These are phyloP conservation scores for Aspergillus chevalieri DNA, from an alignment of 2,329 filamentous ascomycete species.

Conservation along the genomic window DNA sequence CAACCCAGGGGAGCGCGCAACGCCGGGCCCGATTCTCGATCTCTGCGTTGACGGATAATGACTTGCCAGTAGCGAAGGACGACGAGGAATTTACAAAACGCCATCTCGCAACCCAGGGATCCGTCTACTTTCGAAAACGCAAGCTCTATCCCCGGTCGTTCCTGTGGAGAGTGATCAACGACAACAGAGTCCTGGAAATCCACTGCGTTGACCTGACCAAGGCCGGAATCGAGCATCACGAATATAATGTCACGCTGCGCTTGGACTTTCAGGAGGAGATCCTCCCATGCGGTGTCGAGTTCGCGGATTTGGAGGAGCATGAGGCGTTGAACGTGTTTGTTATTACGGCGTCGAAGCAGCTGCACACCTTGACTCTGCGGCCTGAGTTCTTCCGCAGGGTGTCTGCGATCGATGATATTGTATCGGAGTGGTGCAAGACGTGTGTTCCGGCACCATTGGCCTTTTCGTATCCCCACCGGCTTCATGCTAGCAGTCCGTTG, in stretches of 20 bases:
- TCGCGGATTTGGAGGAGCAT: slow-evolving; percentile 72
- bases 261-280: slow-evolving; percentile 71
- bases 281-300: slow-evolving; percentile 68
- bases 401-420: slow-evolving; percentile 62
- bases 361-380: slow-evolving; percentile 78
- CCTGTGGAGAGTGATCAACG: slow-evolving; percentile 82
- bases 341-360: slow-evolving; percentile 68
- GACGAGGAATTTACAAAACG: slow-evolving; percentile 61
- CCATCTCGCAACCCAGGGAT: slow-evolving; percentile 70
- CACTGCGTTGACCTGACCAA: slow-evolving; percentile 75
- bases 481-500: slow-evolving; percentile 66
- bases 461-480: slow-evolving; percentile 72
- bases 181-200: slow-evolving; percentile 72
- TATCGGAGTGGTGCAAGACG: slow-evolving; percentile 71
- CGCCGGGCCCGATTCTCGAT: slow-evolving; percentile 40
- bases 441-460: slow-evolving; percentile 66
- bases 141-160: slow-evolving; percentile 75
- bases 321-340: slow-evolving; percentile 75
- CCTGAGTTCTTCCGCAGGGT: slow-evolving; percentile 73
- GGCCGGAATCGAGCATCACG: slow-evolving; percentile 53
- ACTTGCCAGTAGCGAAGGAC: slow-evolving; percentile 52
- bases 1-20: slow-evolving; percentile 42
- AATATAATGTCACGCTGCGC: slow-evolving; percentile 69
- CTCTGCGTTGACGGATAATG: slow-evolving; percentile 38
- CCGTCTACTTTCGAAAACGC: slow-evolving; percentile 75